Evolutionary conservation across 176 grass and related monocot genomes (phyloP), one percentile per base, ranked within the genome.

Genomic region (Canna indica): DNA sequence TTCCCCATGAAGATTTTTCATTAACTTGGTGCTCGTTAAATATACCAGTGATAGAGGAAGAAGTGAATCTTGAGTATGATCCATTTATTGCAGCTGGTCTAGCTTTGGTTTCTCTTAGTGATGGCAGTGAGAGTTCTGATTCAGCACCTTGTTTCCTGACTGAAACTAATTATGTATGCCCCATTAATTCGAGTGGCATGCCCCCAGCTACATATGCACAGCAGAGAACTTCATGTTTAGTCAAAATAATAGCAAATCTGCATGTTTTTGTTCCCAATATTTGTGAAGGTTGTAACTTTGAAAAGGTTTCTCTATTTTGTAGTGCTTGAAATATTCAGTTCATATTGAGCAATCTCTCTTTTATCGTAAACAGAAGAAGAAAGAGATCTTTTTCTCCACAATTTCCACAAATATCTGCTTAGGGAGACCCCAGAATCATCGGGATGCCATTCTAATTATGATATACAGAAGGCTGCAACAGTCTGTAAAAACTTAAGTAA

Each of bases 221-320:
- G 71, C 85, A 85, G 83, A 85, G 93, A 85, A 96, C 86, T 60
- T 91, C 88, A 22, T 96, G 68, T 44, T 79, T 91, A 50, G 88
- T 96, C 67, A 96, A 96, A 80, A 96, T 96, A 84, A 89, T 96
- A 59, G 93, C 93, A 64, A 97, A 92, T 71, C 75, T 97, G 57
- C 88, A 97, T 73, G 83, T 97, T 35, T 97, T 97, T 70, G 84
- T 97, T 80, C 93, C 93, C 53, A 92, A 90, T 77, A 97, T 97
- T 69, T 97, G 88, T 72, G 86, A 90, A 92, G 93, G 93, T 97
- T 26, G 84, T 77, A 65, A 53, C n/a, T 74, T 83, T 17, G 56
- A 54, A 29, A 45, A 42, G 47, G 31, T 75, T 35, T 17, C 84
- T 46, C 25, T 30, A 17, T 22, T 30, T 70, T 57, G 11, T 58